Evolutionary conservation across 1,284 basidiomycete genomes (phyloP).

Genomic region (Fomitopsis palustris): DNA sequence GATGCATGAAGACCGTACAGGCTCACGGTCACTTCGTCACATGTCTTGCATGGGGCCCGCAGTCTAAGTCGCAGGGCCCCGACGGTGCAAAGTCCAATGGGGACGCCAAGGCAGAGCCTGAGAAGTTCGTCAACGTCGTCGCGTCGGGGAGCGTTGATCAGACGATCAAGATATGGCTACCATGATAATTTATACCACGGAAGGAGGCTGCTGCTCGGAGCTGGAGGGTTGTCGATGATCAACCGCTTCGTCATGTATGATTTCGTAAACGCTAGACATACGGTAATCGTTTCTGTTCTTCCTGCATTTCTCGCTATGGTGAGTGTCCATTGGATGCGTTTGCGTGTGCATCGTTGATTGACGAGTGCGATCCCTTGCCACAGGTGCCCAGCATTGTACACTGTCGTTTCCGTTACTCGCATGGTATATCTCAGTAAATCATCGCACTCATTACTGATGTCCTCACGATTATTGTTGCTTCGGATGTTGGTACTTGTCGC

Average conservation of each 20-base stretch:
- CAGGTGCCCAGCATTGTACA: constrained; percentile 2
- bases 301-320: neutral
- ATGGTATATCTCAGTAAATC: neutral
- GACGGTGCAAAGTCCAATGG: constrained; percentile 31
- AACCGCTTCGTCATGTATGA: neutral
- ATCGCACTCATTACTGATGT: neutral
- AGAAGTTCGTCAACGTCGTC: constrained; percentile 57
- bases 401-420: constrained; percentile 2
- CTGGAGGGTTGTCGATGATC: neutral
- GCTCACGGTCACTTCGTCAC: constrained; percentile 72
- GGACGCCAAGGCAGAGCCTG: constrained; percentile 15
- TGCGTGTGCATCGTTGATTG: too few species aligned
- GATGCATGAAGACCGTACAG: constrained; percentile 66
- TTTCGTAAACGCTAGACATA: constrained; percentile 2
- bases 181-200: constrained; percentile 13
- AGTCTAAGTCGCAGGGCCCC: constrained; percentile 37
- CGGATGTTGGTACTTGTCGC: neutral
- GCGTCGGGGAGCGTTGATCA: constrained; percentile 66
- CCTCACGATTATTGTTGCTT: neutral
- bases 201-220: neutral
- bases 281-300: constrained; percentile 1
- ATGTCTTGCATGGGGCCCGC: constrained; percentile 63
- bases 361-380: neutral
- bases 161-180: constrained; percentile 33
- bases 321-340: neutral